phyloP scores from a whole-genome alignment of 2,329 filamentous ascomycete species.

The Juglanconis sp. region DNA sequence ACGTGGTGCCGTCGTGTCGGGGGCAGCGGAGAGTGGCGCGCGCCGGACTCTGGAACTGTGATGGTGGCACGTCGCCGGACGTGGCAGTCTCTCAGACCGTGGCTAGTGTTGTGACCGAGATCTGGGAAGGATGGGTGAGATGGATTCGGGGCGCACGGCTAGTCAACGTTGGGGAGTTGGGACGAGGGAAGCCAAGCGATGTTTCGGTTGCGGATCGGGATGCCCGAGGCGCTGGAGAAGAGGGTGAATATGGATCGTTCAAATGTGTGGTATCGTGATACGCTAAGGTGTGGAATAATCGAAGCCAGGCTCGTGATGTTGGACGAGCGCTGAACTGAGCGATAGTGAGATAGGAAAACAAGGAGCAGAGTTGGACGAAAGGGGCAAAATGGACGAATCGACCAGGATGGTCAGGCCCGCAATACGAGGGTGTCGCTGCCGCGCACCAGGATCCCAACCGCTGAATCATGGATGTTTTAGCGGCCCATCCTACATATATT shows the following conservation, averaged over 20 bases:
- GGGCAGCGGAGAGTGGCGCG: background rate
- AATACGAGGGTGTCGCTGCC: too few species aligned
- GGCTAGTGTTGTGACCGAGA: background rate
- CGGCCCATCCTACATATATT: too few species aligned
- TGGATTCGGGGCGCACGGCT: background rate
- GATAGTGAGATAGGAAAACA: background rate
- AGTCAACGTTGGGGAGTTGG: background rate
- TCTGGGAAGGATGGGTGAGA: background rate
- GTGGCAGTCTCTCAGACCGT: slow-evolving; percentile 1
- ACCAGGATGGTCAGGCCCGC: too few species aligned
- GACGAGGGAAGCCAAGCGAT: background rate
- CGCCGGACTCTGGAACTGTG: slow-evolving; percentile 1
- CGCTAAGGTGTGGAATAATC: background rate
- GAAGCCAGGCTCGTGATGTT: background rate
- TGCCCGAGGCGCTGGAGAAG: background rate
- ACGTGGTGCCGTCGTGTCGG: background rate
- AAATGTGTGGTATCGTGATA: background rate
- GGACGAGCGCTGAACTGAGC: background rate
- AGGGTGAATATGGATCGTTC: background rate
- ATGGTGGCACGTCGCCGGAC: slow-evolving; percentile 4
- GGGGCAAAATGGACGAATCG: too few species aligned
- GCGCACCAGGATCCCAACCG: too few species aligned
- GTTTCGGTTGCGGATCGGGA: background rate
- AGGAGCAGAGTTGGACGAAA: too few species aligned
- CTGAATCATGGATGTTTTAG: too few species aligned